Percentiles rank a stretch among this genome's conserved stretches.
Evolutionary conservation across 1,139 yeast genomes (phyloP).

Genomic region (Yamadazyma dendronema): DNA sequence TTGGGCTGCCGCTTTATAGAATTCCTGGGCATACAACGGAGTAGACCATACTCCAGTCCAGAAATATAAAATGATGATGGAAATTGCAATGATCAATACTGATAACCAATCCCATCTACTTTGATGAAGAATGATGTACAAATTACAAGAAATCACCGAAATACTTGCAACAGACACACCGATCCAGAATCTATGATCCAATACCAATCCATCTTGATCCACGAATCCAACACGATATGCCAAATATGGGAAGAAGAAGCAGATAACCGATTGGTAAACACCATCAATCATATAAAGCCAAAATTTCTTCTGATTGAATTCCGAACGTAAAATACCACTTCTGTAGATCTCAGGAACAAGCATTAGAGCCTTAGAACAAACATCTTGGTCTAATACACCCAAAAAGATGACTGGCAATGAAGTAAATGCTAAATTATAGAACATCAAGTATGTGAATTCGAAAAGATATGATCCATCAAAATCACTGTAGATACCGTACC

Average conservation of each 20-base stretch:
- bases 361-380: slow-evolving; percentile 73
- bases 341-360: slow-evolving; percentile 89
- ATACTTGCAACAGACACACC: slow-evolving; percentile 81
- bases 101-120: slow-evolving; percentile 95
- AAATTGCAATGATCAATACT: slow-evolving; percentile 55
- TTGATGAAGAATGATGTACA: slow-evolving; percentile 78
- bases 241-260: slow-evolving; percentile 86
- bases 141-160: slow-evolving; percentile 76
- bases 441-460: slow-evolving; percentile 89
- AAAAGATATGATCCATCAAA: slow-evolving; percentile 91
- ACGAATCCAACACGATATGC: slow-evolving; percentile 56
- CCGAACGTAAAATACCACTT: slow-evolving; percentile 77
- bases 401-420: slow-evolving; percentile 89
- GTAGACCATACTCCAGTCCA: slow-evolving; percentile 93
- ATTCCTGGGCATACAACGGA: slow-evolving; percentile 56
- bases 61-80: slow-evolving; percentile 66
- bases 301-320: slow-evolving; percentile 79
- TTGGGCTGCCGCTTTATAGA: slow-evolving; percentile 73
- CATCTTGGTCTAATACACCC: slow-evolving; percentile 94
- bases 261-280: slow-evolving; percentile 77
- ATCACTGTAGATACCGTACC: slow-evolving; percentile 85
- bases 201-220: slow-evolving; percentile 57
- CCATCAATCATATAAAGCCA: slow-evolving; percentile 88
- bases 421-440: slow-evolving; percentile 92
- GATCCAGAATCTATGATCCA: slow-evolving; percentile 83